These are phyloP conservation scores for Miscanthus lutarioriparius DNA, from an alignment of 176 grass and related monocot species.

Conservation along the genomic window DNA sequence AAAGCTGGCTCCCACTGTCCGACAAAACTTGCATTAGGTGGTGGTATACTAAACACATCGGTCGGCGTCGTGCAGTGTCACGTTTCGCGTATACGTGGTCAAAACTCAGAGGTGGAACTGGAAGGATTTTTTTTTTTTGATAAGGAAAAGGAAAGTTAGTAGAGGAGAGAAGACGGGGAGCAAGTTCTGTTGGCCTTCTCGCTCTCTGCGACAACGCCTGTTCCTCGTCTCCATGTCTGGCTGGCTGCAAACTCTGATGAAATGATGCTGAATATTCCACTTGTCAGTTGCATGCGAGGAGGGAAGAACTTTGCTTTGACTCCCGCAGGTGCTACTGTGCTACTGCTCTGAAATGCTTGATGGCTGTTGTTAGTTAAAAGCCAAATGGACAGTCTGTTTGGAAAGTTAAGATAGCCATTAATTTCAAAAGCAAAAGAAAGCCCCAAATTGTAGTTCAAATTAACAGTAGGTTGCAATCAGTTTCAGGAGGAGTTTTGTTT, in stretches of 20 bases:
- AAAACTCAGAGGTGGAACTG: neutral
- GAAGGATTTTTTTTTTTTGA: too few relatives aligned
- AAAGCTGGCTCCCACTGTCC: neutral
- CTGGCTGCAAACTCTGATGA: neutral
- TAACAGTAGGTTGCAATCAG: neutral
- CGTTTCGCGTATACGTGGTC: constrained; percentile 2
- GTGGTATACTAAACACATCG: neutral
- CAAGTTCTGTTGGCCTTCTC: constrained; percentile 6
- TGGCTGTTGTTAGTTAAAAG: neutral
- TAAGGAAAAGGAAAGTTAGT: too few relatives aligned
- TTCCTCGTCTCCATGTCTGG: too few relatives aligned
- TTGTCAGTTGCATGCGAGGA: neutral
- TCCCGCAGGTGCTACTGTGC: neutral
- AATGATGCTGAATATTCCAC: neutral
- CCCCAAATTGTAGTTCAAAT: too few relatives aligned
- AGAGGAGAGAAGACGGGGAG: neutral
- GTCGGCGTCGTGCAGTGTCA: neutral
- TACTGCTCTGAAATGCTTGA: neutral
- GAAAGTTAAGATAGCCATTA: neutral
- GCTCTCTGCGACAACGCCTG: neutral
- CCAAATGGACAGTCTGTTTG: neutral
- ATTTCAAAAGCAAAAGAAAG: neutral
- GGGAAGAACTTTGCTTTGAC: neutral
- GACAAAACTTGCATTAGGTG: constrained; percentile 18
- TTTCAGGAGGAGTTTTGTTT: neutral